Conservation (phyloP, 257 asterid genomes). For the Misopates orontium region DNA sequence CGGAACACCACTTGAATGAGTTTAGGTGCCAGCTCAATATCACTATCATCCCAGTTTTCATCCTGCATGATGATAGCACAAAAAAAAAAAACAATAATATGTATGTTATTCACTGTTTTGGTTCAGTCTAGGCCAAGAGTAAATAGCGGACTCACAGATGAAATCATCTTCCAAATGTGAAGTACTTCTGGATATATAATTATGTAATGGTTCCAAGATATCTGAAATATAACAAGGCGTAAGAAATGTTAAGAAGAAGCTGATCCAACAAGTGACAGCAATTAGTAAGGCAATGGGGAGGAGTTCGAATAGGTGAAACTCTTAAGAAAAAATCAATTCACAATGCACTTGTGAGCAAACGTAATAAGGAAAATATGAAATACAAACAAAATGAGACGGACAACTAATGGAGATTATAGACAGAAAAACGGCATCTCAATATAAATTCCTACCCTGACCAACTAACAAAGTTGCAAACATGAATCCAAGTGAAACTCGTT, state of each 20-base stretch:
- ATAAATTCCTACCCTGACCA: background rate
- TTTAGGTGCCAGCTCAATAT: conserved; percentile 96
- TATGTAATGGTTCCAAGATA: conserved; percentile 91
- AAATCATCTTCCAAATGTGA: no score
- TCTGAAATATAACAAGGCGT: conserved; percentile 43
- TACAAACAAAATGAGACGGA: conserved; percentile 6
- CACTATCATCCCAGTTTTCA: conserved; percentile 88
- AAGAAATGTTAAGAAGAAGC: conserved; percentile 20
- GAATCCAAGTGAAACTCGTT: background rate
- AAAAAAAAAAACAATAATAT: conserved; percentile 6
- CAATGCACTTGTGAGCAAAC: background rate
- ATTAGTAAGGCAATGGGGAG: background rate
- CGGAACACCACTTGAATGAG: no score
- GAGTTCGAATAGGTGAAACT: background rate
- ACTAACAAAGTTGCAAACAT: background rate
- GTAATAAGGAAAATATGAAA: conserved; percentile 3
- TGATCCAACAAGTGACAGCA: no score
- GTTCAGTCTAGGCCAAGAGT: conserved; percentile 6
- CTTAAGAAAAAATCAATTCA: no score
- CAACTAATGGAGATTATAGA: no score
- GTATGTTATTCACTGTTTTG: conserved; percentile 2
- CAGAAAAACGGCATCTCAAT: conserved; percentile 7
- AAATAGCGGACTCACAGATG: conserved; percentile 57
- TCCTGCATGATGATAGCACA: conserved; percentile 46
- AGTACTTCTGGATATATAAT: conserved; percentile 90